A percentile compares a stretch with the other conserved stretches of the same genome.
Evolutionary conservation across 1,284 basidiomycete genomes (phyloP).

Genomic region (Cutaneotrichosporon mucoides): DNA sequence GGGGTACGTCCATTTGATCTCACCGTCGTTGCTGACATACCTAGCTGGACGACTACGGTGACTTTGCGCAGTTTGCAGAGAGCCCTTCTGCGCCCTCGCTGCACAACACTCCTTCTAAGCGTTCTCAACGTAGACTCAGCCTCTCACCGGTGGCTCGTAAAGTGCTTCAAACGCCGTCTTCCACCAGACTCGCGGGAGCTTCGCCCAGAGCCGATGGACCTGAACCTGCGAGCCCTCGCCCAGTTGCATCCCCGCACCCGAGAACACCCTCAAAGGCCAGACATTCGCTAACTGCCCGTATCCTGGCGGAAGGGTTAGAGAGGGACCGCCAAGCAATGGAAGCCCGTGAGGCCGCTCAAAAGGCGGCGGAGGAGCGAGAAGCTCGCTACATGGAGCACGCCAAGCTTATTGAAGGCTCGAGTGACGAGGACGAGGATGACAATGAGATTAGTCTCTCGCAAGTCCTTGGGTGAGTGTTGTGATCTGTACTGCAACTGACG

Average conservation of each 20-base stretch:
- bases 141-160: not conserved
- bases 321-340: not conserved
- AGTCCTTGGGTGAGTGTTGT: not conserved
- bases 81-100: not conserved
- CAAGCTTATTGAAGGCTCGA: not conserved
- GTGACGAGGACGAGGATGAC: conserved; percentile 5
- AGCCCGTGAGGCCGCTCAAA: not conserved
- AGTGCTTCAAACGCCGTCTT: not conserved
- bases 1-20: not conserved
- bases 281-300: conserved; percentile 1
- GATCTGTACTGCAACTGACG: not conserved
- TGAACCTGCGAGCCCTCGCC: not conserved
- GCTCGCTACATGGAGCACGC: not conserved
- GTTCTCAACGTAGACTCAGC: not conserved
- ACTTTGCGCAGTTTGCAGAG: conserved; percentile 7
- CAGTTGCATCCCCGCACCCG: not conserved
- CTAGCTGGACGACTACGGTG: conserved; percentile 3
- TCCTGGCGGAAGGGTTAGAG: conserved; percentile 3
- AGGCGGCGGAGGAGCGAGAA: not conserved
- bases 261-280: not conserved
- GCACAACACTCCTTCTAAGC: not conserved
- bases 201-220: not conserved
- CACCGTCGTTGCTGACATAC: not conserved
- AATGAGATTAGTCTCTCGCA: not conserved
- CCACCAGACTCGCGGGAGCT: not conserved